These are phyloP conservation scores for Entomortierella lignicola DNA, from an alignment of 192 early-diverging fungal genomes.

Conservation along the genomic window DNA sequence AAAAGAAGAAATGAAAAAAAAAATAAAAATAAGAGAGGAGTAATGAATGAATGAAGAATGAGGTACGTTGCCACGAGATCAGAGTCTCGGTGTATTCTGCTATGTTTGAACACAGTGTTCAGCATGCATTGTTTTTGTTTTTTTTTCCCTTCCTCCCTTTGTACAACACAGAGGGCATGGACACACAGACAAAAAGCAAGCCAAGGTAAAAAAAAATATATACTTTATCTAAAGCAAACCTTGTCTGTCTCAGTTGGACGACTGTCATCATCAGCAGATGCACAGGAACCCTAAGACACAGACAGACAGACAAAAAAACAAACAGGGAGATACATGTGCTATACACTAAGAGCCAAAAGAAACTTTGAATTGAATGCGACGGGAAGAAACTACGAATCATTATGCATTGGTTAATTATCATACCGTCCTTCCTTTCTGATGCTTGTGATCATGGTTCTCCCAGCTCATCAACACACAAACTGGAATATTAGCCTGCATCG, in stretches of 20 bases:
- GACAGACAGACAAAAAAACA: too few species aligned
- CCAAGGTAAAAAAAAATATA: too few species aligned
- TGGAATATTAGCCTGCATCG: neutral
- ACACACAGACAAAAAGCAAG: neutral
- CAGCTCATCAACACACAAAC: neutral
- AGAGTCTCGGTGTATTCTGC: neutral
- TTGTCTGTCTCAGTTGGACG: neutral
- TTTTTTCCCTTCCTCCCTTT: neutral
- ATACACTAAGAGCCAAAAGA: too few species aligned
- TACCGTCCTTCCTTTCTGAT: too few species aligned
- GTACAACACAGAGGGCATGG: too few species aligned
- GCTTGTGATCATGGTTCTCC: too few species aligned
- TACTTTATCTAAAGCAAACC: too few species aligned
- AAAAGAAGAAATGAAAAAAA: neutral
- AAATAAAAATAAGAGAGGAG: constrained; percentile 1
- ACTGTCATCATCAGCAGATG: neutral
- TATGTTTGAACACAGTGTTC: neutral
- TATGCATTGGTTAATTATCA: too few species aligned
- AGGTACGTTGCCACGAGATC: constrained; percentile 12
- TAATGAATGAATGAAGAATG: constrained; percentile 4
- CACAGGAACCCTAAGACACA: too few species aligned
- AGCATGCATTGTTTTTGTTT: neutral
- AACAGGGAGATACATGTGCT: neutral
- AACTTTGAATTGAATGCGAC: too few species aligned
- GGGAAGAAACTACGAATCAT: too few species aligned